phyloP scores from a whole-genome alignment of 768 basidiomycete species.

The Naganishia kalamii region DNA sequence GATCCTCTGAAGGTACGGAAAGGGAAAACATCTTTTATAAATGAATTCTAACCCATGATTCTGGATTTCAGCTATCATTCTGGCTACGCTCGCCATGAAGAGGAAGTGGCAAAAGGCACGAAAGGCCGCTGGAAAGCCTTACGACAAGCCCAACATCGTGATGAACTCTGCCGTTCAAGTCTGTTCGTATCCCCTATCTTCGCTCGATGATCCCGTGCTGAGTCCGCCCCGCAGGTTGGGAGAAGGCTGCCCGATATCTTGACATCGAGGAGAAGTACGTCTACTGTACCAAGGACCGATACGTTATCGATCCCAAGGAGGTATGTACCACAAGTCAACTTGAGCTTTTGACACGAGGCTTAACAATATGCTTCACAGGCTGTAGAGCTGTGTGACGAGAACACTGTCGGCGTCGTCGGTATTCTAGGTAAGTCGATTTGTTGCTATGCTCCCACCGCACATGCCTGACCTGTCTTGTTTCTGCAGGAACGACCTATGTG shows the following conservation, averaged over 20 bases:
- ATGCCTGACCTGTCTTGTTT: too few species aligned
- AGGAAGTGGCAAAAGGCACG: slow-evolving; percentile 22
- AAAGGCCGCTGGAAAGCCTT: slow-evolving; percentile 22
- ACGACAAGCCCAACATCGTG: slow-evolving; percentile 26
- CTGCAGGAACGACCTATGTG: slow-evolving; percentile 14
- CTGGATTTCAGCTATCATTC: slow-evolving; percentile 14
- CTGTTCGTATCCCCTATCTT: slow-evolving; percentile 18
- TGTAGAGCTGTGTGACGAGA: slow-evolving; percentile 41
- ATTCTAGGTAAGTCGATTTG: slow-evolving; percentile 31
- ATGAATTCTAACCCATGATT: background rate
- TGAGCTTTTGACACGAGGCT: background rate
- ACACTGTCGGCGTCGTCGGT: slow-evolving; percentile 39
- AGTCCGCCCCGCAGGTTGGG: slow-evolving; percentile 35
- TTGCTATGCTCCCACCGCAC: background rate
- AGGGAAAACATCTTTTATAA: background rate
- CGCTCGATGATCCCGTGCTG: too few species aligned
- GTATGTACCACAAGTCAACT: background rate
- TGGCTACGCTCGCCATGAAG: slow-evolving; percentile 26
- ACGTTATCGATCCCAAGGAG: slow-evolving; percentile 42
- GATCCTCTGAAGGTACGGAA: slow-evolving; percentile 20
- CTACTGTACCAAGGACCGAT: slow-evolving; percentile 32
- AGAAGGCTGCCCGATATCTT: slow-evolving; percentile 40
- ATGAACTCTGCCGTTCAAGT: slow-evolving; percentile 38
- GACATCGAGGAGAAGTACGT: slow-evolving; percentile 46
- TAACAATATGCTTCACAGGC: slow-evolving; percentile 4